Conservation (phyloP, 768 basidiomycete genomes). For the Phaeotremella fagi region DNA sequence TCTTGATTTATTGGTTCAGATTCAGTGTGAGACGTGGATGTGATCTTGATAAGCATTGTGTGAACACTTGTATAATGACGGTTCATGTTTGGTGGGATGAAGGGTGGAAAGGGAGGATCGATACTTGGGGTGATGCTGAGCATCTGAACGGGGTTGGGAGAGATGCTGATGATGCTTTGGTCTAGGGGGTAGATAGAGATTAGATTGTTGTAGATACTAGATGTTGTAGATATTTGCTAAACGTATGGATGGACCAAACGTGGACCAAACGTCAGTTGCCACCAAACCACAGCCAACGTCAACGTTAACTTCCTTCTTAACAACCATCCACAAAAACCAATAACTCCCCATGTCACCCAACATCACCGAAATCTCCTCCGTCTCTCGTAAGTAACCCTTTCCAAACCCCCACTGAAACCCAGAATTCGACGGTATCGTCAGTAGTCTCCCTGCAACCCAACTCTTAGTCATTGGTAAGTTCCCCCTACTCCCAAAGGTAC, state of each 20-base stretch:
- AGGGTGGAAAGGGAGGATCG: constrained; percentile 18
- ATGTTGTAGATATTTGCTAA: not conserved
- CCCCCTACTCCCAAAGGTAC: no score
- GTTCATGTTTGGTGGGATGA: constrained; percentile 8
- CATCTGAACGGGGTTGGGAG: constrained; percentile 19
- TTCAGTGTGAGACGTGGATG: constrained; percentile 5
- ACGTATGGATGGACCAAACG: no score
- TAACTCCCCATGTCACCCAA: constrained; percentile 22
- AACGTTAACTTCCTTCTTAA: no score
- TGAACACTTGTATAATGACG: constrained; percentile 32
- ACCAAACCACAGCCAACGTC: no score
- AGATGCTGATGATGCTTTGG: constrained; percentile 15
- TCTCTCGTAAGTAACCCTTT: constrained; percentile 13
- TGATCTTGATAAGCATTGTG: constrained; percentile 14
- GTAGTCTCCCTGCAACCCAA: constrained; percentile 27
- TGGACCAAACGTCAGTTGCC: no score
- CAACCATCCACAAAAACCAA: no score
- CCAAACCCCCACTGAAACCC: not conserved
- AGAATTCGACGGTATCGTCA: constrained; percentile 44
- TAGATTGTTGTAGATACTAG: not conserved
- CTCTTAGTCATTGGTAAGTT: constrained; percentile 43
- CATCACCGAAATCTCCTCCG: constrained; percentile 36
- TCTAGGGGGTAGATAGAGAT: constrained; percentile 12
- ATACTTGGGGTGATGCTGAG: constrained; percentile 27
- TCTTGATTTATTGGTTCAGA: not conserved